Base-by-base conservation (phyloP, 1,284 basidiomycete genomes). In the Cutaneotrichosporon cavernicola region DNA sequence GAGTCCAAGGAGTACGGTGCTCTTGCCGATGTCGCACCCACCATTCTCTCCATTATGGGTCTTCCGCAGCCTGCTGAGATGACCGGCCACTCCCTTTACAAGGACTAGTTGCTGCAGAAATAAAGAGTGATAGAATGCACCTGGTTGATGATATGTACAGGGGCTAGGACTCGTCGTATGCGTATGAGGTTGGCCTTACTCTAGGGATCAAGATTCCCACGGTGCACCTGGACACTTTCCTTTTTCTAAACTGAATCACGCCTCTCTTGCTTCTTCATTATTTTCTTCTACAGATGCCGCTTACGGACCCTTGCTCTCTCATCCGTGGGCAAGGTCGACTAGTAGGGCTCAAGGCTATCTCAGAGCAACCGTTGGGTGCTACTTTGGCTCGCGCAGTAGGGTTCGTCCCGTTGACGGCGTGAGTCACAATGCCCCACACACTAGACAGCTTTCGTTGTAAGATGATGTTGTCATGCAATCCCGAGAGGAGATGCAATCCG, bases 1-100 rank as follows among this genome's bases (percentile, higher is more conserved):
- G 85, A 87, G 65, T 69, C 77, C 60, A 84, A 83, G 64, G 83
- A 85, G 70, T 71, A 73, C 49, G 90, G 90, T 32, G 89, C 91
- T 34, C 80, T 94, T 66, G 90, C 89, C 68, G 92, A 94, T 80
- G 91, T 95, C 65, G 91, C 91, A 5, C 92, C 91, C 38, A 94
- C 92, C 5, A 82, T 93, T 51, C 82, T 94, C 68, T 89, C 86
- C 66, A 79, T 94, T 55, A 82, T 94, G 85, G 88, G 80, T 63
- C 70, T 81, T 47, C 66, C 72, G 18, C 71, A 79, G 64, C 76
- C 76, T 7, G 70, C 77, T 40, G 66, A 68, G 34, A 68, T 68
- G 66, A 64, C 64, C 16, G 66, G 66, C 62, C 53, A 64, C 51
- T 68, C 66, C n/a, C 64, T 65, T 31, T 59, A 38, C 22, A 63